A percentile compares a stretch with the other conserved stretches of the same genome.
These are phyloP conservation scores for Fusarium cyanostomum DNA, from an alignment of 2,329 filamentous ascomycete species.

Conservation along the genomic window DNA sequence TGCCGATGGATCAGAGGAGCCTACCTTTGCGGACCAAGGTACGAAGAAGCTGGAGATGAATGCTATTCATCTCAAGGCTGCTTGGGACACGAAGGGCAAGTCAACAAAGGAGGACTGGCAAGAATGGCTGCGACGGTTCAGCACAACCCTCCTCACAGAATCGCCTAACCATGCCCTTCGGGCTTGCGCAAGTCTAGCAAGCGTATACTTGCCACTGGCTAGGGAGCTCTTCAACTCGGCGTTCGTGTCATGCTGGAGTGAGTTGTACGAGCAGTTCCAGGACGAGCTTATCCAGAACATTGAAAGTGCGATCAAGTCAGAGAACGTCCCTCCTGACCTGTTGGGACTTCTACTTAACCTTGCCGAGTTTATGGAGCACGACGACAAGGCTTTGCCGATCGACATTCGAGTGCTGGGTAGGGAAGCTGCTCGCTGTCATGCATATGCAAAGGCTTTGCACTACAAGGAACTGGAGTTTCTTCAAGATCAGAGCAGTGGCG, in stretches of 20 bases:
- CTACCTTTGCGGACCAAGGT: constrained; percentile 81
- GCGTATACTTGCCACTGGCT: constrained; percentile 89
- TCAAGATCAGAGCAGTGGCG: constrained; percentile 94
- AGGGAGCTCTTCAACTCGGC: constrained; percentile 97
- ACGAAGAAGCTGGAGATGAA: constrained; percentile 98
- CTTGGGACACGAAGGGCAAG: constrained; percentile 97
- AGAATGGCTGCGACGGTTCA: constrained; percentile 97
- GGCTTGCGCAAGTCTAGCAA: constrained; percentile 90
- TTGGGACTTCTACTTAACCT: constrained; percentile 93
- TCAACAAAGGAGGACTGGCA: constrained; percentile 99
- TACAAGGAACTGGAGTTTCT: constrained; percentile 99
- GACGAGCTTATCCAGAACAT: constrained; percentile 96
- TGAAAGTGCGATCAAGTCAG: constrained; percentile 92
- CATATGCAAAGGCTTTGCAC: constrained; percentile 96
- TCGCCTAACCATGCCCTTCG: constrained; percentile 95
- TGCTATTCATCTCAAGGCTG: constrained; percentile 93
- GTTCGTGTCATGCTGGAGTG: constrained; percentile 98
- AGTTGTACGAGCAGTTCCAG: constrained; percentile 95
- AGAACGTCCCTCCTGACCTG: constrained; percentile 95
- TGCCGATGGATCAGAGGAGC: constrained; percentile 79
- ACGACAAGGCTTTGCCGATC: constrained; percentile 97
- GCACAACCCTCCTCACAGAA: constrained; percentile 92
- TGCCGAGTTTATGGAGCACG: constrained; percentile 99
- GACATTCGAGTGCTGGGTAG: constrained; percentile 94
- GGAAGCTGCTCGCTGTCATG: constrained; percentile 96